phyloP scores from a whole-genome alignment of 495 filamentous ascomycete species.

The Penicillium pulvis region DNA sequence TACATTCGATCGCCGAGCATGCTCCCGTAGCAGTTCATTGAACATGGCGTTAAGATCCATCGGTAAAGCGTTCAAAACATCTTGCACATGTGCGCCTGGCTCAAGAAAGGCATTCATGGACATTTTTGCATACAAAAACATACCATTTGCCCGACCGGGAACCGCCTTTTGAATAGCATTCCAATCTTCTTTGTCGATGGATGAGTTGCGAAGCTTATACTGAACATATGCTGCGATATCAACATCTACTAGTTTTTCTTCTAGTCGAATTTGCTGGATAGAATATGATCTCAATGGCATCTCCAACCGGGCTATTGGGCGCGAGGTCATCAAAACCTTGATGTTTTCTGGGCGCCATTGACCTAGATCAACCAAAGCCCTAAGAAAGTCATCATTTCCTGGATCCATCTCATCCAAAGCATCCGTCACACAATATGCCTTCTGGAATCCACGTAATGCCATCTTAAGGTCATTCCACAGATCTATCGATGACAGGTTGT shows the following conservation, averaged over 20 bases:
- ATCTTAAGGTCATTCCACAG: not conserved
- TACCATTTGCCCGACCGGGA: constrained; percentile 6
- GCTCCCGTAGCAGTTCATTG: constrained; percentile 43
- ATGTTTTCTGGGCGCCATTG: constrained; percentile 32
- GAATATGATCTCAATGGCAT: constrained; percentile 4
- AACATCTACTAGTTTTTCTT: constrained; percentile 8
- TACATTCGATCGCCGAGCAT: constrained; percentile 36
- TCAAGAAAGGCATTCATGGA: not conserved
- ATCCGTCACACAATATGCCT: constrained; percentile 49
- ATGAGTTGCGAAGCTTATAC: not conserved
- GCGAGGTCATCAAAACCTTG: constrained; percentile 49
- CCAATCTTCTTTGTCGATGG: not conserved
- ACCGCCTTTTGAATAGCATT: constrained; percentile 1
- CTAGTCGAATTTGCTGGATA: constrained; percentile 18
- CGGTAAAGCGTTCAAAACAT: constrained; percentile 32
- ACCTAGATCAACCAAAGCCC: constrained; percentile 32
- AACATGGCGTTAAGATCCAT: constrained; percentile 43
- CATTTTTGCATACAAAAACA: constrained; percentile 1
- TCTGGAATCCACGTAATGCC: not conserved
- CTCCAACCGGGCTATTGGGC: constrained; percentile 27
- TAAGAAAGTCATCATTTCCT: constrained; percentile 38
- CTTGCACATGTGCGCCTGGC: constrained; percentile 14
- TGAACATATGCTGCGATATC: constrained; percentile 11
- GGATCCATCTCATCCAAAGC: constrained; percentile 51
- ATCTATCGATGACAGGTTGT: not conserved